Evolutionary conservation across 1,284 basidiomycete genomes (phyloP), one percentile per base, ranked within the genome.

Genomic region (Naganishia cerealis): DNA sequence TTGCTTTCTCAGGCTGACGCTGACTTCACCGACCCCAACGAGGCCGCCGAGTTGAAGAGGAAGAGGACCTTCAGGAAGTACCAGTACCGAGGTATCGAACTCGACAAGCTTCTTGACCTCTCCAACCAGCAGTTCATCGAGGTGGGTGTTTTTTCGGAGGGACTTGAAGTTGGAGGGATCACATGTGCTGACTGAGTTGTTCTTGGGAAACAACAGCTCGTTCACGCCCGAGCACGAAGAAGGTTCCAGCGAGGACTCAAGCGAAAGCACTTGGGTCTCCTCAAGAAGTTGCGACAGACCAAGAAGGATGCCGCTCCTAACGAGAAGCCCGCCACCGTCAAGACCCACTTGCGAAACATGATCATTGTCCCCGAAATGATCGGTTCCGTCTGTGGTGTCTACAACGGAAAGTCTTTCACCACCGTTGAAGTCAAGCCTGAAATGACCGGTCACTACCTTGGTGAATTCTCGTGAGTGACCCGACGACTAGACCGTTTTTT

Each of bases 331-430:
- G 87, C 91, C 67, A 91, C 94, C 75, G 94, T 99, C 81, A 99
- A 98, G 88, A 99, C 96, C 67, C 96, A 99, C 84, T 86, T 99
- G 75, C 93, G 95, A 80, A 90, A 99, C 85, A 99, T 99, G 95
- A 94, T 98, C 82, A 89, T 99, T 81, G 95, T 99, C 72, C 96
- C 95, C 68, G 95, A 99, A 86, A 99, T 99, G 96, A 97, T 99
- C 82, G 95, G 95, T 73, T 90, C 88, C 75, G 91, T 95, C 72
- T 88, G 95, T 74, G 94, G 93, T 75, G 94, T 96, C 81, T 99
- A 99, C 90, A 81, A 81, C 79, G 80, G 80, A 69, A 81, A 92
- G 90, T 89, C 91, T 72, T 95, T 94, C 87, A 94, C 92, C 86
- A 89, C 91, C 61, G 92, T 98, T 72, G 94, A 98, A 85, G 94